These are phyloP conservation scores for Daphne laureola DNA, from an alignment of 441 rosid species.

Conservation along the genomic window DNA sequence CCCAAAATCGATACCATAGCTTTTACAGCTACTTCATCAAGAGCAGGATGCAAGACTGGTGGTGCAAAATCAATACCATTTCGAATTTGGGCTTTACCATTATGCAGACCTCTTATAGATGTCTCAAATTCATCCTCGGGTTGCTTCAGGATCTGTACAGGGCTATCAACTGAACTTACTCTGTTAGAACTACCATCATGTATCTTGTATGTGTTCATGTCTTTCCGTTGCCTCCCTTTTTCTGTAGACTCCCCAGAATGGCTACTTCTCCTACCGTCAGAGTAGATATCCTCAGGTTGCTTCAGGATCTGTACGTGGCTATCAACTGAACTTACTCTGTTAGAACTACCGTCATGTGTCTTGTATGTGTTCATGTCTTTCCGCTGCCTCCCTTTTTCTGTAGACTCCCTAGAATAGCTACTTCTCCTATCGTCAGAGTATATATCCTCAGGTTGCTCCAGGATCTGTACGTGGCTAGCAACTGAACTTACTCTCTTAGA, in stretches of 20 bases:
- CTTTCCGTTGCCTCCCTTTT: slow-evolving; percentile 16
- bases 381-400: slow-evolving; percentile 11
- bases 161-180: slow-evolving; percentile 3
- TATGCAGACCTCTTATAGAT: slow-evolving; percentile 22
- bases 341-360: slow-evolving; percentile 13
- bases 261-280: slow-evolving; percentile 21
- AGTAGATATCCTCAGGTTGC: slow-evolving; percentile 33
- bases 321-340: slow-evolving; percentile 1
- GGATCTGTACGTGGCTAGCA: too few species aligned
- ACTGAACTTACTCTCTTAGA: slow-evolving; percentile 7
- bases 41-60: slow-evolving; percentile 30
- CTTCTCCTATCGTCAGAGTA: slow-evolving; percentile 26
- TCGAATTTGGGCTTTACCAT: slow-evolving; percentile 15
- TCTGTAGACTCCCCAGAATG: slow-evolving; percentile 14
- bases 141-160: slow-evolving; percentile 13
- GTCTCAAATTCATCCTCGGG: slow-evolving; percentile 16
- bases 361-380: slow-evolving; percentile 17
- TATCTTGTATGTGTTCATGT: slow-evolving; percentile 12
- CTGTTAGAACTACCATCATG: slow-evolving; percentile 12
- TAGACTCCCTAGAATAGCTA: slow-evolving; percentile 12
- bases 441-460: too few species aligned
- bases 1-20: slow-evolving; percentile 48
- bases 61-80: slow-evolving; percentile 16
- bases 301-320: too few species aligned
- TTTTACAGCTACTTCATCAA: slow-evolving; percentile 54